Percentiles rank a stretch among this genome's conserved stretches.
These are phyloP conservation scores for Fonsecaea pedrosoi DNA, from an alignment of 2,329 filamentous ascomycete genomes.

Conservation along the genomic window DNA sequence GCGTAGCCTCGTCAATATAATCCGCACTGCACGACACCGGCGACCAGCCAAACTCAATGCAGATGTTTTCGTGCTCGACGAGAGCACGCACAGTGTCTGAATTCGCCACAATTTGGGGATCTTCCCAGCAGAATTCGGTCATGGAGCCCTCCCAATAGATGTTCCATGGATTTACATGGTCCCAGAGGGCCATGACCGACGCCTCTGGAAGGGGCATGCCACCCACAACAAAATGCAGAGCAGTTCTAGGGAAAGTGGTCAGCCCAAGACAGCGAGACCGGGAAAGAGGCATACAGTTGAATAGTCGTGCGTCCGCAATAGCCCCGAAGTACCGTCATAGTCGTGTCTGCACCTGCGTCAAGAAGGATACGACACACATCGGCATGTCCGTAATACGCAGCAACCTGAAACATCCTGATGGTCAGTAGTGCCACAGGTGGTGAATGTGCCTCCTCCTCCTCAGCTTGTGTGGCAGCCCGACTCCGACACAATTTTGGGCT, in stretches of 20 bases:
- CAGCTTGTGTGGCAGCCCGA: not conserved
- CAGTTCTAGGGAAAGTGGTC: not conserved
- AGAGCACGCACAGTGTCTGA: not conserved
- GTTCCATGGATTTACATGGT: not conserved
- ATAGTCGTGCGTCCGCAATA: not conserved
- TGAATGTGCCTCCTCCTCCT: not conserved
- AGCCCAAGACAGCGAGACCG: not conserved
- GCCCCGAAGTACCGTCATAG: not conserved
- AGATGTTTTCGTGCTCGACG: not conserved
- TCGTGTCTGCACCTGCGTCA: not conserved
- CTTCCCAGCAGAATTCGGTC: not conserved
- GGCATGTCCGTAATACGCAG: not conserved
- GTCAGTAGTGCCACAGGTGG: not conserved
- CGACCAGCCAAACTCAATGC: constrained; percentile 2
- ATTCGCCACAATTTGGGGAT: not conserved
- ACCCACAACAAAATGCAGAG: not conserved
- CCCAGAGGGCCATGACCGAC: not conserved
- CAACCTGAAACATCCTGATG: not conserved
- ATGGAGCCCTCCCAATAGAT: not conserved
- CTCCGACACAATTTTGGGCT: not conserved
- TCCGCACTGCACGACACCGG: not conserved
- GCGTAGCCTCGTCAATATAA: not conserved
- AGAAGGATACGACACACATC: constrained; percentile 5
- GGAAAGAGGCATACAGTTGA: not conserved
- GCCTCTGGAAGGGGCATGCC: not conserved